These are phyloP conservation scores for Leishmania gerbilli DNA, from an alignment of 208 protist genomes.

Conservation along the genomic window DNA sequence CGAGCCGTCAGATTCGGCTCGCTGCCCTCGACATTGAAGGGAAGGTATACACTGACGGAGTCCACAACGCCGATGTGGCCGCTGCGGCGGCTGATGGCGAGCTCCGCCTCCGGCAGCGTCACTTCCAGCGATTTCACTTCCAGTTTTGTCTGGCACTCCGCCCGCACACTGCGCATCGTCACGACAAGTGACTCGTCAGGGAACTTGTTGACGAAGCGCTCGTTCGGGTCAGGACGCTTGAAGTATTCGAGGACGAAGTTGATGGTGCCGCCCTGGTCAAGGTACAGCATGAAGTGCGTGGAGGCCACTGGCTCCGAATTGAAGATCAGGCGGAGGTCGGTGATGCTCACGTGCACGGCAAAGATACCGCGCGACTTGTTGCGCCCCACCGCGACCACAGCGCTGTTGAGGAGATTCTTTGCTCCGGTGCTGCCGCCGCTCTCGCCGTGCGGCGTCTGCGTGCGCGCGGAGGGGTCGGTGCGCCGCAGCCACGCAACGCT, in stretches of 20 bases:
- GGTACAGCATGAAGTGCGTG: constrained; percentile 67
- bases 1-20: constrained; percentile 69
- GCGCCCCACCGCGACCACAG: neutral
- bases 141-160: constrained; percentile 86
- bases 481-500: constrained; percentile 31
- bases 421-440: neutral
- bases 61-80: constrained; percentile 25
- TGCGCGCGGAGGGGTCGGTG: neutral
- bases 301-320: constrained; percentile 69
- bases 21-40: constrained; percentile 49
- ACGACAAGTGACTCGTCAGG: constrained; percentile 45
- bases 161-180: constrained; percentile 46
- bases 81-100: constrained; percentile 44
- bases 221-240: neutral
- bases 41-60: constrained; percentile 49
- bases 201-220: constrained; percentile 34
- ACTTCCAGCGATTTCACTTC: constrained; percentile 90
- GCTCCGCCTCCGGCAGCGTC: constrained; percentile 58
- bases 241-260: constrained; percentile 56
- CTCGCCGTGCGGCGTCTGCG: neutral
- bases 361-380: constrained; percentile 22
- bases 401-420: neutral
- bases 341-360: constrained; percentile 66
- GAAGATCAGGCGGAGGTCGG: constrained; percentile 62
- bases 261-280: constrained; percentile 59